Evolutionary conservation across 106 monocot species (phyloP).

Genomic region (Cymbidium sinense): DNA sequence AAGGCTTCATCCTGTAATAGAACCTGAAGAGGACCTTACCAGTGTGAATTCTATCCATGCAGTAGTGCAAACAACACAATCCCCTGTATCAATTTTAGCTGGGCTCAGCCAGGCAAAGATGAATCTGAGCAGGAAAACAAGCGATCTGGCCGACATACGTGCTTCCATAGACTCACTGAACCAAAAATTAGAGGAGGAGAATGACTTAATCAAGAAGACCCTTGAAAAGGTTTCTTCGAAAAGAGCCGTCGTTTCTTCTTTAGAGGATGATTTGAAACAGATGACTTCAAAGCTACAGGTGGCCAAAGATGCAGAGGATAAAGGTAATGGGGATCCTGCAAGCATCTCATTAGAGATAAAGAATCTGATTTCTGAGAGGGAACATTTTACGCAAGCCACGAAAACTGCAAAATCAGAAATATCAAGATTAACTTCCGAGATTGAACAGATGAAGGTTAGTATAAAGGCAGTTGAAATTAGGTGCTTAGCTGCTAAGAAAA

Average conservation of each 20-base stretch:
- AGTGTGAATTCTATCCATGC: neutral
- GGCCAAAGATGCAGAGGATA: slow-evolving; percentile 21
- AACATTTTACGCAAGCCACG: slow-evolving; percentile 43
- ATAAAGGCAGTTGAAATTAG: slow-evolving; percentile 55
- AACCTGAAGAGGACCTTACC: slow-evolving; percentile 15
- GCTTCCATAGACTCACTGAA: slow-evolving; percentile 42
- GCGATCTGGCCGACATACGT: slow-evolving; percentile 46
- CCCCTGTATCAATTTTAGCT: slow-evolving; percentile 40
- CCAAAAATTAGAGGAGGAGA: slow-evolving; percentile 58
- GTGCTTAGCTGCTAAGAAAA: slow-evolving; percentile 71
- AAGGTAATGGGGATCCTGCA: slow-evolving; percentile 16
- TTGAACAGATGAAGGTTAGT: slow-evolving; percentile 50
- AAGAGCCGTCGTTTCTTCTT: slow-evolving; percentile 29
- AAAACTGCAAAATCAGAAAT: slow-evolving; percentile 50
- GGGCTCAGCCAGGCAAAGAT: slow-evolving; percentile 72
- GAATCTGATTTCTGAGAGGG: slow-evolving; percentile 56
- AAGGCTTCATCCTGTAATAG: slow-evolving; percentile 29
- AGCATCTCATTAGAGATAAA: slow-evolving; percentile 45
- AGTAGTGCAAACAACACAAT: slow-evolving; percentile 14
- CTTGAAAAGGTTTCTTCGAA: slow-evolving; percentile 54
- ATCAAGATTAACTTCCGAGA: slow-evolving; percentile 36
- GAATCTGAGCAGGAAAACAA: slow-evolving; percentile 57
- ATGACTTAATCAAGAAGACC: slow-evolving; percentile 34
- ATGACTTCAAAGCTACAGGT: slow-evolving; percentile 40
- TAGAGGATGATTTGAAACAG: slow-evolving; percentile 64